Conservation (phyloP, 1,284 basidiomycete species). For the Cryptococcus amylolentus region DNA sequence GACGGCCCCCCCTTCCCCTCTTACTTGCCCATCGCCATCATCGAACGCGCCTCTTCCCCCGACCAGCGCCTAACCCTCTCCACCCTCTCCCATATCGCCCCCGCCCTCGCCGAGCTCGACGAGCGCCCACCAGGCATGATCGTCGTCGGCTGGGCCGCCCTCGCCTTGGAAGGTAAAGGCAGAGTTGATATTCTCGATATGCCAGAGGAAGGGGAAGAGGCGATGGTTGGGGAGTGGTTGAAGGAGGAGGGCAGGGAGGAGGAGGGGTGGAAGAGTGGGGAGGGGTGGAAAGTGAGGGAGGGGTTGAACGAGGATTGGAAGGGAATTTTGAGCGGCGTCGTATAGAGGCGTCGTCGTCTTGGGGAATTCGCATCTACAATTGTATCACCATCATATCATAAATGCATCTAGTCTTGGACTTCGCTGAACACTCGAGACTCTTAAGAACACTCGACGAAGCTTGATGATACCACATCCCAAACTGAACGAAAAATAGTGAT, state of each 20-base stretch:
- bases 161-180: slow-evolving; percentile 55
- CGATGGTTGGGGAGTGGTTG: slow-evolving; percentile 28
- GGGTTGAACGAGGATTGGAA: slow-evolving; percentile 26
- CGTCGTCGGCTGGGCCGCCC: slow-evolving; percentile 79
- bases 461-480: too few species aligned
- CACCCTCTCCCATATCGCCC: slow-evolving; percentile 69
- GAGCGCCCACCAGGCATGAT: slow-evolving; percentile 96
- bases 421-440: neutral
- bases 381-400: neutral
- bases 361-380: neutral
- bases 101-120: slow-evolving; percentile 72
- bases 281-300: slow-evolving; percentile 27
- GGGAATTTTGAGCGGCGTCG: slow-evolving; percentile 12
- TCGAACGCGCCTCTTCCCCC: slow-evolving; percentile 86
- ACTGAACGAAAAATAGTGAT: too few species aligned
- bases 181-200: slow-evolving; percentile 55
- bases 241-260: slow-evolving; percentile 2
- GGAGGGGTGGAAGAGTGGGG: neutral
- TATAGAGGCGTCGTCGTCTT: neutral
- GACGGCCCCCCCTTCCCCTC: slow-evolving; percentile 67
- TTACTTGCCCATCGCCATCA: slow-evolving; percentile 80
- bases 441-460: too few species aligned
- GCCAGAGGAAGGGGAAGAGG: slow-evolving; percentile 34
- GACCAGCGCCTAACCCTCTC: slow-evolving; percentile 84
- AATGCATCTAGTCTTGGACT: neutral